Evolutionary conservation across 345 rosid genomes (phyloP).

Genomic region (Lepidium sativum): DNA sequence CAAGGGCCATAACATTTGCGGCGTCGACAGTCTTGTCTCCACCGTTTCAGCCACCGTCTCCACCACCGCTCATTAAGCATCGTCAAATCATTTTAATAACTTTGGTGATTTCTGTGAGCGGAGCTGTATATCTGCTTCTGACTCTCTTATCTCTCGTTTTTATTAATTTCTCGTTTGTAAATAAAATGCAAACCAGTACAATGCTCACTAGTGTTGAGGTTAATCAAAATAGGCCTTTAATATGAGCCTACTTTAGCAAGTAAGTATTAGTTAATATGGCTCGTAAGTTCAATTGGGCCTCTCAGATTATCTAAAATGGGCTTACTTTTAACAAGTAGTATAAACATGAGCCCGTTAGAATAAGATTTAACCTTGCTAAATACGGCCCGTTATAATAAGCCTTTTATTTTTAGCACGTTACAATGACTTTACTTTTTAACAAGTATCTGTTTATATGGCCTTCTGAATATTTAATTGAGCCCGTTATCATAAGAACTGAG

Average conservation of each 20-base stretch:
- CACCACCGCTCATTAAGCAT: background rate
- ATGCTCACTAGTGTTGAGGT: background rate
- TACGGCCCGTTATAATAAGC: no score
- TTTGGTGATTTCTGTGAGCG: slow-evolving; percentile 15
- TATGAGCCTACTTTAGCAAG: background rate
- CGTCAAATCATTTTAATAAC: background rate
- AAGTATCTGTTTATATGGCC: no score
- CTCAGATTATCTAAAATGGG: no score
- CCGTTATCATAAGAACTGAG: no score
- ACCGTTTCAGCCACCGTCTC: slow-evolving; percentile 61
- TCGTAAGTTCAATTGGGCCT: background rate
- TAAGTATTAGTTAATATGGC: background rate
- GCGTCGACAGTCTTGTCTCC: slow-evolving; percentile 88
- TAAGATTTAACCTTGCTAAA: no score
- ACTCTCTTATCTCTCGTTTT: slow-evolving; percentile 10
- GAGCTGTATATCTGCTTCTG: background rate
- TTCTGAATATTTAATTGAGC: no score
- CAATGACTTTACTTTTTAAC: no score
- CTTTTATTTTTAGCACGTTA: no score
- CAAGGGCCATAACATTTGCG: slow-evolving; percentile 75
- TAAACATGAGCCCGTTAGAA: no score
- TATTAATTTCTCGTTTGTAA: slow-evolving; percentile 9
- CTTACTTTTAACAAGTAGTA: no score
- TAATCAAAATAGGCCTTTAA: background rate
- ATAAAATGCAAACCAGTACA: slow-evolving; percentile 2